These are phyloP conservation scores for Pyracantha coccinea DNA, from an alignment of 331 rosid genomes.

Conservation along the genomic window DNA sequence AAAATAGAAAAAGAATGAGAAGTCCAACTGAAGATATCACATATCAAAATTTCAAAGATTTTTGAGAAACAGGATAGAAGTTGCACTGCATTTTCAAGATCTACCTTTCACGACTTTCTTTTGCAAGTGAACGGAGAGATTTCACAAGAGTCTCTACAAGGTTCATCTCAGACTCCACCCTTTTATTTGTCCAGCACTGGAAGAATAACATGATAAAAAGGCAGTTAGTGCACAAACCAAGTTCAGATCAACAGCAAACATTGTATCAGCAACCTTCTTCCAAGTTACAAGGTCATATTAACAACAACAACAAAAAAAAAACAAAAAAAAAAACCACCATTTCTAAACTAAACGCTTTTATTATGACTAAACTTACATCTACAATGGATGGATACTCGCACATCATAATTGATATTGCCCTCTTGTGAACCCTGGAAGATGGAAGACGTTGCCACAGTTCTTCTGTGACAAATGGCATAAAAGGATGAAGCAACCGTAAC, in stretches of 20 bases:
- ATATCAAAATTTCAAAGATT: background rate
- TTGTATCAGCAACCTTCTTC: background rate
- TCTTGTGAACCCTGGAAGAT: slow-evolving; percentile 39
- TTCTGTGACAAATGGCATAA: slow-evolving; percentile 94
- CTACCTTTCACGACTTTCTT: slow-evolving; percentile 90
- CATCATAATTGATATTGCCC: slow-evolving; percentile 71
- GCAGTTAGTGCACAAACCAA: background rate
- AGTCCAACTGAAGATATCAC: background rate
- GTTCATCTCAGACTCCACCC: slow-evolving; percentile 61
- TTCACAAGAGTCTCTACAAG: slow-evolving; percentile 58
- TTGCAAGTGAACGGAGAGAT: slow-evolving; percentile 80
- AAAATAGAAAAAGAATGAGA: background rate
- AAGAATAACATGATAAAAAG: background rate
- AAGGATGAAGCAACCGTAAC: slow-evolving; percentile 86
- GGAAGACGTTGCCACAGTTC: slow-evolving; percentile 99
- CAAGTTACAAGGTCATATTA: background rate
- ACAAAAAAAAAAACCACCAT: background rate
- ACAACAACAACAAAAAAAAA: no score
- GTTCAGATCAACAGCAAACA: no score
- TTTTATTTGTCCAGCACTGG: slow-evolving; percentile 82
- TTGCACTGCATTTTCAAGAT: background rate
- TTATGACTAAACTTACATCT: slow-evolving; percentile 38
- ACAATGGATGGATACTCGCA: slow-evolving; percentile 54
- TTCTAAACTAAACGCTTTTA: no score
- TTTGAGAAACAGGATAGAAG: no score